Conservation (phyloP, 768 basidiomycete genomes). For the Boletus patriciae region DNA sequence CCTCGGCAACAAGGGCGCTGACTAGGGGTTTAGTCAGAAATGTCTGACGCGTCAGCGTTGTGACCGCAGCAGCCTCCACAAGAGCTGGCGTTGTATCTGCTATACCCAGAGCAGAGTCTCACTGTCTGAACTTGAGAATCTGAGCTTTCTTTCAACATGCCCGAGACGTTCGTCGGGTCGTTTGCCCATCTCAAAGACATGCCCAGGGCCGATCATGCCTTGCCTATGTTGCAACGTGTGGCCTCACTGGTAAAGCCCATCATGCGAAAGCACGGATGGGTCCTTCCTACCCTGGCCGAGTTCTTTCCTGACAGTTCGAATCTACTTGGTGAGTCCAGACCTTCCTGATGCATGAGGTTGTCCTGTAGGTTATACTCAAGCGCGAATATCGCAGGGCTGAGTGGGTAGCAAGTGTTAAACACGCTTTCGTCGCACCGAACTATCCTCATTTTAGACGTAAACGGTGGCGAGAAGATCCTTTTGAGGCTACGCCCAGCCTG, state of each 20-base stretch:
- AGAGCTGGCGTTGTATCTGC: not conserved
- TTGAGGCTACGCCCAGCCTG: slow-evolving; percentile 75
- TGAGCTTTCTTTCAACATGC: slow-evolving; percentile 37
- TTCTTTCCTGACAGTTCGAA: slow-evolving; percentile 78
- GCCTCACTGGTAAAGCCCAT: slow-evolving; percentile 89
- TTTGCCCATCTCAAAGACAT: slow-evolving; percentile 71
- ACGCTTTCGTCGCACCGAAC: not conserved
- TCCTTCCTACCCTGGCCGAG: slow-evolving; percentile 75
- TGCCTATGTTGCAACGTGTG: slow-evolving; percentile 64
- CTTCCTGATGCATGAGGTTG: not conserved
- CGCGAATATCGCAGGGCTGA: slow-evolving; percentile 32
- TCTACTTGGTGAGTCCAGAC: slow-evolving; percentile 61
- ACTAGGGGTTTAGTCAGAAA: slow-evolving; percentile 12
- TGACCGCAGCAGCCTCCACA: not conserved
- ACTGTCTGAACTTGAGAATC: not conserved
- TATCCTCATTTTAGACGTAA: slow-evolving; percentile 53
- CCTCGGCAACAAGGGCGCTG: too few relatives aligned
- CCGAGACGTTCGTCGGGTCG: slow-evolving; percentile 59
- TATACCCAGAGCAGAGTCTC: not conserved
- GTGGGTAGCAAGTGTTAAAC: slow-evolving; percentile 27
- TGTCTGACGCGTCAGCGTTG: slow-evolving; percentile 12
- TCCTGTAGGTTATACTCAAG: slow-evolving; percentile 9
- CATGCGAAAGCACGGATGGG: slow-evolving; percentile 85
- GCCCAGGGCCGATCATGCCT: slow-evolving; percentile 66
- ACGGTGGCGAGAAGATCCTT: slow-evolving; percentile 79